Percentiles rank a stretch among this genome's conserved stretches.
Evolutionary conservation across 805 yeast species (phyloP).

Genomic region (Candida krabiensis): DNA sequence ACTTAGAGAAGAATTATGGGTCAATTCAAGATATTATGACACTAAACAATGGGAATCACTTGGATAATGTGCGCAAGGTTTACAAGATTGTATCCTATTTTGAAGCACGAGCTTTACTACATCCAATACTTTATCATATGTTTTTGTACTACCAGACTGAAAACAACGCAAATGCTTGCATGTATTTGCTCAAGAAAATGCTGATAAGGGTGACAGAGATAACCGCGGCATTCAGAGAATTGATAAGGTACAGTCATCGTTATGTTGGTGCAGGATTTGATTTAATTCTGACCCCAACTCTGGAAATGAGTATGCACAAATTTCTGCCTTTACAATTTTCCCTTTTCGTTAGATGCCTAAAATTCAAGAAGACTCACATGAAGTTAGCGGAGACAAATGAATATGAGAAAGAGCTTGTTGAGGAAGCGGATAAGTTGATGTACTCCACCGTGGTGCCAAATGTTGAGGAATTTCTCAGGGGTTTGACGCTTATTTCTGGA

Average conservation of each 20-base stretch:
- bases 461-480: slow-evolving; percentile 41
- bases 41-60: slow-evolving; percentile 18
- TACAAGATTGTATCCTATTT: slow-evolving; percentile 23
- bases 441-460: slow-evolving; percentile 31
- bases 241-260: slow-evolving; percentile 31
- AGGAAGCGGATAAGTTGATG: slow-evolving; percentile 14
- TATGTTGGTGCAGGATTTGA: slow-evolving; percentile 39
- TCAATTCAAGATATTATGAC: slow-evolving; percentile 28
- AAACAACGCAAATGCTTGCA: slow-evolving; percentile 36
- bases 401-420: slow-evolving; percentile 5
- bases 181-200: slow-evolving; percentile 38
- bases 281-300: slow-evolving; percentile 36
- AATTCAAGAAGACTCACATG: slow-evolving; percentile 27
- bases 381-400: slow-evolving; percentile 5
- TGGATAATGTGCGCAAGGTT: slow-evolving; percentile 24
- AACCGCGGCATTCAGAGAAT: slow-evolving; percentile 36
- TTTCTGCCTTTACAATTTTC: slow-evolving; percentile 31
- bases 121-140: slow-evolving; percentile 43
- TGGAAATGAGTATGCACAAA: slow-evolving; percentile 40
- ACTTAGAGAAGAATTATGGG: slow-evolving; percentile 34
- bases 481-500: slow-evolving; percentile 46
- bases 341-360: slow-evolving; percentile 30
- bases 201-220: slow-evolving; percentile 32
- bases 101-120: slow-evolving; percentile 33
- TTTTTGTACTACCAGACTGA: slow-evolving; percentile 38